phyloP scores from a whole-genome alignment of 2,329 filamentous ascomycete genomes.

The Endoconidiophora polonica region DNA sequence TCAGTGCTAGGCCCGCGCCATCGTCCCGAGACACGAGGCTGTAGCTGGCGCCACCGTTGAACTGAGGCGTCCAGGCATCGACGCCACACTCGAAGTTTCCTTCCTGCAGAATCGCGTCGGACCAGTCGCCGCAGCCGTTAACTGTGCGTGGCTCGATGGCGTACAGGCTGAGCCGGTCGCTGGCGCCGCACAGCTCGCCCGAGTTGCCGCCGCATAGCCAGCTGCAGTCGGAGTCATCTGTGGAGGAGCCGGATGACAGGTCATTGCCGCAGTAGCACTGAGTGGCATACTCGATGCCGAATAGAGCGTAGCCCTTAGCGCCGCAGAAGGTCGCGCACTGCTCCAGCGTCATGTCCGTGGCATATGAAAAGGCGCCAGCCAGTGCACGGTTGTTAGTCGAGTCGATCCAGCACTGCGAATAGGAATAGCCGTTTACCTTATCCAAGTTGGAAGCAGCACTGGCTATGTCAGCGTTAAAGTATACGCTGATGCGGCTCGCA shows the following conservation, averaged over 20 bases:
- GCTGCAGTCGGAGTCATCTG: conserved; percentile 30
- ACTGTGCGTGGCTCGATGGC: conserved; percentile 17
- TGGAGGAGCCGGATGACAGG: conserved; percentile 21
- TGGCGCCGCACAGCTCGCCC: conserved; percentile 33
- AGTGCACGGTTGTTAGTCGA: conserved; percentile 21
- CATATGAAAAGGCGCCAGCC: conserved; percentile 23
- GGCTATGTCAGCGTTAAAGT: background rate
- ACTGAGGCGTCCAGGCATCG: background rate
- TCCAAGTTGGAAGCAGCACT: background rate
- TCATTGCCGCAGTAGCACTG: conserved; percentile 36
- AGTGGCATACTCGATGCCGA: conserved; percentile 33
- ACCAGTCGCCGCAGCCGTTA: conserved; percentile 4
- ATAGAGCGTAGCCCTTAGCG: conserved; percentile 24
- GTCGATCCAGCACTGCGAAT: conserved; percentile 29
- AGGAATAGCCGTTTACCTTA: conserved; percentile 20
- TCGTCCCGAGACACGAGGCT: background rate
- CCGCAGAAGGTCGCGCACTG: conserved; percentile 34
- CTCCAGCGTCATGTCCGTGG: conserved; percentile 27
- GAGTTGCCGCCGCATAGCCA: conserved; percentile 33
- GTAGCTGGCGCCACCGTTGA: background rate
- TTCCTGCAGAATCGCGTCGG: background rate
- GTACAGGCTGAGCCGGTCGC: conserved; percentile 29
- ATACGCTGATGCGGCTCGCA: conserved; percentile 7
- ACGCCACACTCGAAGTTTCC: conserved; percentile 3
- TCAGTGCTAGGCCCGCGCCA: background rate